Conservation (phyloP, 139 green algal genomes). For the Picochlorum costavermella region DNA sequence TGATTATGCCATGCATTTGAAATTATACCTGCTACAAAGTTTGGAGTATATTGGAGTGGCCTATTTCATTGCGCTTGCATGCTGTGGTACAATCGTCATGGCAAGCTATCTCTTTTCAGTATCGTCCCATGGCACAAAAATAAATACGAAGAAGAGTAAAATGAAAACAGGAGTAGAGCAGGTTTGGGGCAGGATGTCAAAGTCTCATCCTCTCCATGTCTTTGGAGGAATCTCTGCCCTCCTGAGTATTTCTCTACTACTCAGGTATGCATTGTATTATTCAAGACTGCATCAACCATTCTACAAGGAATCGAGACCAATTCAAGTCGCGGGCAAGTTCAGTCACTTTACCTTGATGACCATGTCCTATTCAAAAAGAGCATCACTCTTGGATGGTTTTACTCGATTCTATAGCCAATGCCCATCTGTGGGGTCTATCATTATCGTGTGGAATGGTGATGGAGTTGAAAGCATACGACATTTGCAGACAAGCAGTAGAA, state of each 20-base stretch:
- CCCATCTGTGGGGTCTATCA: slow-evolving; percentile 21
- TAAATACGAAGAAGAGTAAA: too few species aligned
- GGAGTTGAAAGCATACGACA: background rate
- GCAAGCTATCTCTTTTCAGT: too few species aligned
- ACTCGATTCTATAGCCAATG: slow-evolving; percentile 39
- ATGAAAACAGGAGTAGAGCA: too few species aligned
- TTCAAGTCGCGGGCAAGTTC: slow-evolving; percentile 26
- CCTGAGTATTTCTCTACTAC: background rate
- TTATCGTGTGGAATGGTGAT: slow-evolving; percentile 6
- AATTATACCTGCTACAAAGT: background rate
- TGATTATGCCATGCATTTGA: too few species aligned
- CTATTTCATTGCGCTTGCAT: too few species aligned
- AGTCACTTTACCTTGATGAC: slow-evolving; percentile 36
- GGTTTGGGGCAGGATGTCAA: too few species aligned
- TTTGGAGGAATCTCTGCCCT: background rate
- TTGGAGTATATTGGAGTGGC: background rate
- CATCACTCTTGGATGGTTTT: slow-evolving; percentile 32
- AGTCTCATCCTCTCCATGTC: background rate
- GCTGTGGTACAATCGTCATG: too few species aligned
- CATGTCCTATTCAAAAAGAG: slow-evolving; percentile 35
- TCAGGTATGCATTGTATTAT: background rate
- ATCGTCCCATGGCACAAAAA: too few species aligned
- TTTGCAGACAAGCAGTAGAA: slow-evolving; percentile 6
- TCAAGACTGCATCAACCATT: background rate
- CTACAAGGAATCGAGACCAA: background rate